Conservation (phyloP, 257 asterid genomes). For the Plectranthus barbatus region DNA sequence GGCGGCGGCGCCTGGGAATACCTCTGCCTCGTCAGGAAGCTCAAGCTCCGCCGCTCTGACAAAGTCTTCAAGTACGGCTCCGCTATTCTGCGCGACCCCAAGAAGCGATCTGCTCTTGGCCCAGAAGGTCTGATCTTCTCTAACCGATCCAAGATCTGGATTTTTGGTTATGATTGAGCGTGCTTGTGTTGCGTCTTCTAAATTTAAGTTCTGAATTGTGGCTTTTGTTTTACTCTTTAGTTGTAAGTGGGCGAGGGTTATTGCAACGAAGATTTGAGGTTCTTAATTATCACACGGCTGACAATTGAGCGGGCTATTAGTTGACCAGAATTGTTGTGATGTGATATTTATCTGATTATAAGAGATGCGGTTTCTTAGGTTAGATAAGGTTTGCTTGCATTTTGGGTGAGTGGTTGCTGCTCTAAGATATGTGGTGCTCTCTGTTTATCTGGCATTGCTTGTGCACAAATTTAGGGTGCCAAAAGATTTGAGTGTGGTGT, state of each 20-base stretch:
- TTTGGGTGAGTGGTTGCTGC: no score
- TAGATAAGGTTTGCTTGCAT: not conserved
- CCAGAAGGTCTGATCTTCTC: constrained; percentile 51
- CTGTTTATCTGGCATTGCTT: not conserved
- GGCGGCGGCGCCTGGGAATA: constrained; percentile 99
- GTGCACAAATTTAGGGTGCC: not conserved
- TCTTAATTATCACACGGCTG: not conserved
- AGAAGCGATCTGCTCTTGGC: constrained; percentile 86
- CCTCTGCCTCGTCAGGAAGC: constrained; percentile 81
- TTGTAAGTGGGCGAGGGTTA: no score
- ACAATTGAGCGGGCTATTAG: not conserved
- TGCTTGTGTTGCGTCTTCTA: not conserved
- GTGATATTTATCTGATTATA: not conserved
- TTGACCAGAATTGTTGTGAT: not conserved
- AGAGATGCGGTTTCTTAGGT: not conserved
- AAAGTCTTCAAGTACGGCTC: constrained; percentile 66
- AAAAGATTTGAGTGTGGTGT: not conserved
- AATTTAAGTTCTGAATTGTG: no score
- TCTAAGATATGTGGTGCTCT: not conserved
- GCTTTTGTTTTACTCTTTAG: no score
- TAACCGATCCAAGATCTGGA: constrained; percentile 10
- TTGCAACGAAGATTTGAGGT: not conserved
- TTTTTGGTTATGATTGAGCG: constrained; percentile 19
- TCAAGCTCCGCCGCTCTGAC: constrained; percentile 86
- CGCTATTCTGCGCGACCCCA: constrained; percentile 59